These are phyloP conservation scores for Mycena floridula DNA, from an alignment of 768 basidiomycete genomes.

Conservation along the genomic window DNA sequence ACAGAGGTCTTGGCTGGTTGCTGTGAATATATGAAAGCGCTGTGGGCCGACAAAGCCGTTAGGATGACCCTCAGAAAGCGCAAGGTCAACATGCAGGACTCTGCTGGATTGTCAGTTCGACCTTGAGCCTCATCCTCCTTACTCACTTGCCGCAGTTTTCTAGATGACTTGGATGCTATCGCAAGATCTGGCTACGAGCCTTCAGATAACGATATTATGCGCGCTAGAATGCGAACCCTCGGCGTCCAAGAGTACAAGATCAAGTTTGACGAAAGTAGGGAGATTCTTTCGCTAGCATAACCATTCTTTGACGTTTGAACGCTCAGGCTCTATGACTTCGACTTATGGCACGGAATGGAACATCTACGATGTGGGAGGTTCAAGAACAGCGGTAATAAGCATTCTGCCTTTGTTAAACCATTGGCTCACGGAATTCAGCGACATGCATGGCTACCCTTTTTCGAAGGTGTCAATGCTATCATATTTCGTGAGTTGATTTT, in stretches of 20 bases:
- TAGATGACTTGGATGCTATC: conserved; percentile 61
- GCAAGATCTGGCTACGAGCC: conserved; percentile 52
- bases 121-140: too few species aligned
- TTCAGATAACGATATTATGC: conserved; percentile 54
- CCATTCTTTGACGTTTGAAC: neutral
- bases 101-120: conserved; percentile 55
- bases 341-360: conserved; percentile 50
- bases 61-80: conserved; percentile 37
- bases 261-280: conserved; percentile 33
- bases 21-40: conserved; percentile 49
- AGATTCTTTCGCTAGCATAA: neutral
- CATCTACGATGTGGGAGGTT: conserved; percentile 67
- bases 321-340: neutral
- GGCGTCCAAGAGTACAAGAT: conserved; percentile 69
- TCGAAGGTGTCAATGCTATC: conserved; percentile 68
- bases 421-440: conserved; percentile 41
- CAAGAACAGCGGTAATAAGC: conserved; percentile 39
- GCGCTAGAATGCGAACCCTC: conserved; percentile 63
- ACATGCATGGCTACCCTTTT: conserved; percentile 67
- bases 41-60: conserved; percentile 53
- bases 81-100: conserved; percentile 44
- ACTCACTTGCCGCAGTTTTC: conserved; percentile 42
- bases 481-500: conserved; percentile 58
- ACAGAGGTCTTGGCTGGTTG: conserved; percentile 53
- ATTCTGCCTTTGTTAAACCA: neutral